Conservation (phyloP, 352 stramenopile species). For the Pseudoperonospora humuli region DNA sequence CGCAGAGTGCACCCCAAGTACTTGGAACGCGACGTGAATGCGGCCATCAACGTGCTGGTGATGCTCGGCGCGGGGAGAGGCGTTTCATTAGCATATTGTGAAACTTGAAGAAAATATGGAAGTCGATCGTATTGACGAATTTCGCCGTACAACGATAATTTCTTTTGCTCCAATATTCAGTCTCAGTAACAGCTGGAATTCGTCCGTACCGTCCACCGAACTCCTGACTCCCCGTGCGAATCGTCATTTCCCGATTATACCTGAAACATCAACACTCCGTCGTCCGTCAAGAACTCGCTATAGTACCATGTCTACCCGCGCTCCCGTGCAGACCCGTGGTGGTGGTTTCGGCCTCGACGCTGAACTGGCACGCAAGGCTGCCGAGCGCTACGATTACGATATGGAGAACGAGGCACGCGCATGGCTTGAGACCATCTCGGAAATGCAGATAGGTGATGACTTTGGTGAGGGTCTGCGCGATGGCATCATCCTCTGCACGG, state of each 20-base stretch:
- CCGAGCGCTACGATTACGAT: constrained; percentile 86
- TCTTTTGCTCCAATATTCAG: no score
- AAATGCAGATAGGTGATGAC: constrained; percentile 60
- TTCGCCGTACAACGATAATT: no score
- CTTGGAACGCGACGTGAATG: no score
- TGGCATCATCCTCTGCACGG: constrained; percentile 75
- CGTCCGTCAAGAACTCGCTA: no score
- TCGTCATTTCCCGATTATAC: constrained; percentile 20
- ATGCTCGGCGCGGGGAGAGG: no score
- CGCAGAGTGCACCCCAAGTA: no score
- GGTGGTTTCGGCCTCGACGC: constrained; percentile 87
- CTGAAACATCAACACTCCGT: constrained; percentile 1
- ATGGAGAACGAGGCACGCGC: constrained; percentile 77
- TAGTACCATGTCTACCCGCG: constrained; percentile 20
- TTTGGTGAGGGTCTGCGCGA: constrained; percentile 77
- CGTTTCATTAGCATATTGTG: no score
- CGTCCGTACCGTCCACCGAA: constrained; percentile 4
- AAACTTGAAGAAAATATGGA: no score
- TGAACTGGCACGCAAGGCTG: constrained; percentile 75
- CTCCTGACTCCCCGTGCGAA: constrained; percentile 12
- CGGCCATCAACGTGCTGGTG: no score
- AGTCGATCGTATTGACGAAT: no score
- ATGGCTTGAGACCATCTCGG: constrained; percentile 83
- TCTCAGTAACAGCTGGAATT: constrained; percentile 1
- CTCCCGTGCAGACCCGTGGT: constrained; percentile 55